These are phyloP conservation scores for Austroboletus festivus DNA, from an alignment of 768 basidiomycete genomes.

Conservation along the genomic window DNA sequence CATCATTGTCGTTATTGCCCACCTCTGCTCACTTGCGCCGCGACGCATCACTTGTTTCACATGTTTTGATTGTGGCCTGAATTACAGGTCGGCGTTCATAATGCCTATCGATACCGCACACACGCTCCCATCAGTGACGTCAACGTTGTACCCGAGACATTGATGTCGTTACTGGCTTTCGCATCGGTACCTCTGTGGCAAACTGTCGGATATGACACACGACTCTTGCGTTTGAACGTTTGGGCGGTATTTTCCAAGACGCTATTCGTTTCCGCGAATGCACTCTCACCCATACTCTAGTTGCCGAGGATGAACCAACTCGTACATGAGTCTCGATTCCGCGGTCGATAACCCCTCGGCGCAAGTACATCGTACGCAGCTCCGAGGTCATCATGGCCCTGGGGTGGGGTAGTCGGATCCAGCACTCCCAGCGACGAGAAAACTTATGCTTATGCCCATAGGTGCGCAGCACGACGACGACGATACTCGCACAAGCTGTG, in stretches of 20 bases:
- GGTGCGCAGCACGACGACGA: neutral
- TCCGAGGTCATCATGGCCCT: neutral
- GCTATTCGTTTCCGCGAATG: neutral
- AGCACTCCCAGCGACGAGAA: neutral
- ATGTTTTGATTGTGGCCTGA: constrained; percentile 6
- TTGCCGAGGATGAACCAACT: neutral
- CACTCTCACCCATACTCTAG: neutral
- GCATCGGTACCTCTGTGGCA: neutral
- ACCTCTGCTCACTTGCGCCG: constrained; percentile 20
- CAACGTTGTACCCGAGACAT: constrained; percentile 7
- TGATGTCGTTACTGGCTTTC: neutral
- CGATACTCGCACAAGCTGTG: neutral
- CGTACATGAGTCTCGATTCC: neutral
- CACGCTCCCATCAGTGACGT: constrained; percentile 7
- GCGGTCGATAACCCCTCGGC: neutral
- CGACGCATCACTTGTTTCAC: constrained; percentile 16
- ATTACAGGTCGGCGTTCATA: constrained; percentile 13
- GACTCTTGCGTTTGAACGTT: neutral
- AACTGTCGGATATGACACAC: neutral
- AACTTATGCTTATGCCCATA: neutral
- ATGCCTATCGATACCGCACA: constrained; percentile 1
- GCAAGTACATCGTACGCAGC: neutral
- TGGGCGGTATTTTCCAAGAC: neutral
- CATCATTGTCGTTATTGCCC: neutral
- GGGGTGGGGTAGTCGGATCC: neutral